Percentiles rank a stretch among this genome's conserved stretches.
phyloP scores from a whole-genome alignment of 805 yeast species.

The Ogataea pini region DNA sequence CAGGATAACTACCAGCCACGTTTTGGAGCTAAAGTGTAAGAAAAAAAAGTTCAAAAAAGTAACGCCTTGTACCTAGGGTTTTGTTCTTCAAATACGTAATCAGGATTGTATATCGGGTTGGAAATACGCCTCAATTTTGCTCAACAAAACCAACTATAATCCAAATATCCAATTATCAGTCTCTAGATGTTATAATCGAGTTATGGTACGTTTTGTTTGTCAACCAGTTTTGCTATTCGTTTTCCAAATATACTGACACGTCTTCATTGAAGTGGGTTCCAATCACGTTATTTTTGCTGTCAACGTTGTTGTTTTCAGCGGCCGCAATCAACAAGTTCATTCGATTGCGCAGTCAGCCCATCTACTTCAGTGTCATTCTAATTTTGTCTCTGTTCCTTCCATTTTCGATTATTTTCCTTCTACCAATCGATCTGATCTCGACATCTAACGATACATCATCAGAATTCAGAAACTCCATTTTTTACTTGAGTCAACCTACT shows the following conservation, averaged over 20 bases:
- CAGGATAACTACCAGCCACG: background rate
- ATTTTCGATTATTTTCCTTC: slow-evolving; percentile 66
- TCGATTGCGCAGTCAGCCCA: slow-evolving; percentile 37
- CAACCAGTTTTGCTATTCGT: background rate
- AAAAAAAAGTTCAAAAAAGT: background rate
- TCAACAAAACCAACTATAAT: no score
- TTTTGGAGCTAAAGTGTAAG: background rate
- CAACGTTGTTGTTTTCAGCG: slow-evolving; percentile 35
- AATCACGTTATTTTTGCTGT: slow-evolving; percentile 24
- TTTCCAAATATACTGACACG: background rate
- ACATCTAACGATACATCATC: slow-evolving; percentile 40
- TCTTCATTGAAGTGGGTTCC: slow-evolving; percentile 27
- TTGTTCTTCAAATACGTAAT: background rate
- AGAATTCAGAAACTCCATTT: slow-evolving; percentile 32
- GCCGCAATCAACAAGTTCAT: slow-evolving; percentile 39
- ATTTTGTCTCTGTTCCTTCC: slow-evolving; percentile 71
- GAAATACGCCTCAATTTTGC: background rate
- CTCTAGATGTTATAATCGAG: background rate
- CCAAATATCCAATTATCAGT: no score
- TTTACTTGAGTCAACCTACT: slow-evolving; percentile 46
- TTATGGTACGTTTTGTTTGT: slow-evolving; percentile 1
- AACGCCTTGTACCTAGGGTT: background rate
- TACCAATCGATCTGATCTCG: slow-evolving; percentile 74
- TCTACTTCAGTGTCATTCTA: slow-evolving; percentile 48
- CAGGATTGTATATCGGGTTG: background rate